A percentile compares a stretch with the other conserved stretches of the same genome.
Conservation (phyloP, 371 early-diverging fungal genomes). For the Mortierella sp. region DNA sequence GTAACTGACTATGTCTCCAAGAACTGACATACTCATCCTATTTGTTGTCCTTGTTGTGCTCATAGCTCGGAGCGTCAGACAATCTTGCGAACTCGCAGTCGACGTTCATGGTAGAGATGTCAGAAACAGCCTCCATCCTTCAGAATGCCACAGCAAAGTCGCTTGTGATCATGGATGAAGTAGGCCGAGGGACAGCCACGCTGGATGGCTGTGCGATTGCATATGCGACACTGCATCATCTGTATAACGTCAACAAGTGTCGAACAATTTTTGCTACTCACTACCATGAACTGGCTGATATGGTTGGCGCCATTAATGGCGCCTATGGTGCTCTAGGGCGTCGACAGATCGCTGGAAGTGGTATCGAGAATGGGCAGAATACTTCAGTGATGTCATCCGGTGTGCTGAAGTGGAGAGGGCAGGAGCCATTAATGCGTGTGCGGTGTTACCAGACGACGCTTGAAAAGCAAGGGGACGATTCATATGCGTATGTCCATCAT, state of each 20-base stretch:
- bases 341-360: neutral
- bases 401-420: constrained; percentile 30
- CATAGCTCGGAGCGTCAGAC: constrained; percentile 78
- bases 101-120: constrained; percentile 99
- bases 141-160: constrained; percentile 82
- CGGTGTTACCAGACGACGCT: constrained; percentile 70
- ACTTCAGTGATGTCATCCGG: neutral
- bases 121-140: constrained; percentile 92
- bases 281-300: constrained; percentile 85
- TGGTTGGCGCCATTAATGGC: constrained; percentile 41
- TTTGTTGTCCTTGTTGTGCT: neutral
- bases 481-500: constrained; percentile 72
- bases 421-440: constrained; percentile 46
- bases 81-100: constrained; percentile 83
- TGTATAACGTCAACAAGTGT: constrained; percentile 66
- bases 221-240: constrained; percentile 83
- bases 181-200: constrained; percentile 98
- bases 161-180: constrained; percentile 95
- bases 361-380: neutral
- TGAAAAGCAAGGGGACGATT: constrained; percentile 41
- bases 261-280: constrained; percentile 94
- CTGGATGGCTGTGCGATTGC: constrained; percentile 95
- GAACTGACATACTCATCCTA: neutral
- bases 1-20: neutral
- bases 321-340: neutral